These are phyloP conservation scores for Candida sanyaensis DNA, from an alignment of 1,139 yeast species.

Conservation along the genomic window DNA sequence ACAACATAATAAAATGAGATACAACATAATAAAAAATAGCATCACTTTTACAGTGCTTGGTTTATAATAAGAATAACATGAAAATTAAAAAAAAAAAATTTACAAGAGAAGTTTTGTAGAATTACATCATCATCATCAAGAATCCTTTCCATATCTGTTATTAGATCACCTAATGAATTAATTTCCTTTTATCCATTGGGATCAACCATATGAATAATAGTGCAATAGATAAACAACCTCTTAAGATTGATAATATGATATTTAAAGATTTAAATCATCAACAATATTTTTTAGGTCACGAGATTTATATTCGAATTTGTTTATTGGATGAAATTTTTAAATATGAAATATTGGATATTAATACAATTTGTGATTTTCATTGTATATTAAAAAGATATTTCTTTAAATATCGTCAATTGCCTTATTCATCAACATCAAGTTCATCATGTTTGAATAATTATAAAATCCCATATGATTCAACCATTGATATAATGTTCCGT, in stretches of 20 bases:
- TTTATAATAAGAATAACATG: too few relatives aligned
- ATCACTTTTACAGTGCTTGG: too few relatives aligned
- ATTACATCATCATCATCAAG: too few relatives aligned
- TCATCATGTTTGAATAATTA: not conserved
- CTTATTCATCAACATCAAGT: not conserved
- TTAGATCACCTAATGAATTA: too few relatives aligned
- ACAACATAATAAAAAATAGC: too few relatives aligned
- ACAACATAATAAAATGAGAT: too few relatives aligned
- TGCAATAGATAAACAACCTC: not conserved
- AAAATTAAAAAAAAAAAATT: too few relatives aligned
- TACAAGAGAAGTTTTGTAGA: too few relatives aligned
- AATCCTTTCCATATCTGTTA: too few relatives aligned
- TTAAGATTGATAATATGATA: not conserved
- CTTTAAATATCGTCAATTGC: slow-evolving; percentile 3
- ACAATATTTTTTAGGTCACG: slow-evolving; percentile 8
- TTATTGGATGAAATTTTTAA: slow-evolving; percentile 14
- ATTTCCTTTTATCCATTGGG: too few relatives aligned
- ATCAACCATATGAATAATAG: too few relatives aligned
- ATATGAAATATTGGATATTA: slow-evolving; percentile 10
- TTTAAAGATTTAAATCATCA: not conserved
- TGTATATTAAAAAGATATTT: slow-evolving; percentile 10
- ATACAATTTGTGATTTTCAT: slow-evolving; percentile 9
- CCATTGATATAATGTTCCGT: slow-evolving; percentile 11
- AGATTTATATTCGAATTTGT: slow-evolving; percentile 12
- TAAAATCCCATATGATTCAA: slow-evolving; percentile 3